phyloP scores from a whole-genome alignment of 1,284 basidiomycete genomes.

The Pyrrhoderma noxium region DNA sequence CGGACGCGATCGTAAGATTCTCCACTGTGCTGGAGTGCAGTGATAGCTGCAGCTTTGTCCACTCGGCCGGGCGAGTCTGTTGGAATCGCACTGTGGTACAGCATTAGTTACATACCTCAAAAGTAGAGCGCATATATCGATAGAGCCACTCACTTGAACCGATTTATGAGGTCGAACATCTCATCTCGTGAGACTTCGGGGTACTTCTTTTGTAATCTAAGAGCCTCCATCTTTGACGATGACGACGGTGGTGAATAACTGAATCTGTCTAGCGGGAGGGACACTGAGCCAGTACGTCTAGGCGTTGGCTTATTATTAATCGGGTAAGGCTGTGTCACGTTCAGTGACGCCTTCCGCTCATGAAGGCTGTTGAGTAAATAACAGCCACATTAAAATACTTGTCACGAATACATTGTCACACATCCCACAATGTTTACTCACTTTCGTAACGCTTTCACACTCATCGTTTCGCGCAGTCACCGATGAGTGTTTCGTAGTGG shows the following conservation, averaged over 20 bases:
- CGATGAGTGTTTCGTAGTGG: neutral
- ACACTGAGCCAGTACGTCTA: constrained; percentile 10
- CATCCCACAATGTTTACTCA: no score
- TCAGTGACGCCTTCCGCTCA: no score
- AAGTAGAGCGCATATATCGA: constrained; percentile 14
- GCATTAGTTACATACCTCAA: constrained; percentile 2
- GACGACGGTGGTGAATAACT: constrained; percentile 15
- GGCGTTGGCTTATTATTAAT: constrained; percentile 7
- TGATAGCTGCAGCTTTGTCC: constrained; percentile 76
- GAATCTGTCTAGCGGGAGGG: constrained; percentile 13
- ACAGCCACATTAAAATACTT: no score
- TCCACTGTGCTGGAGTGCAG: constrained; percentile 67
- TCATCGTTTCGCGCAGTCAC: neutral
- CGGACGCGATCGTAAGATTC: constrained; percentile 89
- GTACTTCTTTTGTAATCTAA: constrained; percentile 89
- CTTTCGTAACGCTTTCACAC: constrained; percentile 6
- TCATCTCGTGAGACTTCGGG: constrained; percentile 88
- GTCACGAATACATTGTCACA: no score
- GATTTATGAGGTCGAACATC: constrained; percentile 87
- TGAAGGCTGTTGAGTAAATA: no score
- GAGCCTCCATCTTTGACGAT: constrained; percentile 62
- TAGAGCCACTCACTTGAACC: constrained; percentile 74
- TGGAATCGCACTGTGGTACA: constrained; percentile 56
- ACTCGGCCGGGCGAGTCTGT: constrained; percentile 83
- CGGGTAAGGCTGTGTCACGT: no score